Evolutionary conservation across 495 filamentous ascomycete species (phyloP).

Genomic region (Penicillium paxilli): DNA sequence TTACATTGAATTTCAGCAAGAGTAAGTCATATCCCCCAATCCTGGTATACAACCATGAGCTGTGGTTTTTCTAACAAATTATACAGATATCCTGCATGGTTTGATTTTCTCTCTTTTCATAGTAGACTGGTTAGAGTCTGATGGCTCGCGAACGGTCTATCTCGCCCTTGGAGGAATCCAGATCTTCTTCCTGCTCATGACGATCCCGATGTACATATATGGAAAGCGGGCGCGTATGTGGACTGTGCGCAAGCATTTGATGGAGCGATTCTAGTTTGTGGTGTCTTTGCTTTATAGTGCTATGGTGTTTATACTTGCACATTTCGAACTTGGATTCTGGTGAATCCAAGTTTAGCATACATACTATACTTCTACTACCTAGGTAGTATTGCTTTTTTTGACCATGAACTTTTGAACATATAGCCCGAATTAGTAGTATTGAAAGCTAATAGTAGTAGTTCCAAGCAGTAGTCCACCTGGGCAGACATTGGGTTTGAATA

Average conservation of each 20-base stretch:
- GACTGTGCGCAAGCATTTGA: slow-evolving; percentile 84
- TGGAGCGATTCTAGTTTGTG: slow-evolving; percentile 75
- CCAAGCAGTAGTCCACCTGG: too few species aligned
- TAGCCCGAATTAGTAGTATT: too few species aligned
- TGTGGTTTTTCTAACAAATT: background rate
- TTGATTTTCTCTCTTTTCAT: slow-evolving; percentile 91
- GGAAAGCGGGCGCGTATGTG: slow-evolving; percentile 96
- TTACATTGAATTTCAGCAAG: slow-evolving; percentile 94
- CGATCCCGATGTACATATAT: slow-evolving; percentile 94
- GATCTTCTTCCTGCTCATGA: slow-evolving; percentile 67
- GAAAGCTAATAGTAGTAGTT: too few species aligned
- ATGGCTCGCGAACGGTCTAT: slow-evolving; percentile 78
- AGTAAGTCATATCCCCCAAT: slow-evolving; percentile 44
- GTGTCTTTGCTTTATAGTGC: background rate
- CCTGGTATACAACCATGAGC: too few species aligned
- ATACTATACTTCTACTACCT: too few species aligned
- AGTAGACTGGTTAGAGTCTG: slow-evolving; percentile 73
- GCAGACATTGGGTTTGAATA: too few species aligned
- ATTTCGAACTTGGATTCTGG: background rate
- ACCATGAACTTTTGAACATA: too few species aligned
- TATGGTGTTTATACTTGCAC: background rate
- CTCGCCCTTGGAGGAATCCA: slow-evolving; percentile 86
- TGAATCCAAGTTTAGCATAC: too few species aligned
- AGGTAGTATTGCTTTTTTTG: too few species aligned
- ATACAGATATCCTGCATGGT: slow-evolving; percentile 77